These are phyloP conservation scores for Mycena crocata DNA, from an alignment of 768 basidiomycete species.

Conservation along the genomic window DNA sequence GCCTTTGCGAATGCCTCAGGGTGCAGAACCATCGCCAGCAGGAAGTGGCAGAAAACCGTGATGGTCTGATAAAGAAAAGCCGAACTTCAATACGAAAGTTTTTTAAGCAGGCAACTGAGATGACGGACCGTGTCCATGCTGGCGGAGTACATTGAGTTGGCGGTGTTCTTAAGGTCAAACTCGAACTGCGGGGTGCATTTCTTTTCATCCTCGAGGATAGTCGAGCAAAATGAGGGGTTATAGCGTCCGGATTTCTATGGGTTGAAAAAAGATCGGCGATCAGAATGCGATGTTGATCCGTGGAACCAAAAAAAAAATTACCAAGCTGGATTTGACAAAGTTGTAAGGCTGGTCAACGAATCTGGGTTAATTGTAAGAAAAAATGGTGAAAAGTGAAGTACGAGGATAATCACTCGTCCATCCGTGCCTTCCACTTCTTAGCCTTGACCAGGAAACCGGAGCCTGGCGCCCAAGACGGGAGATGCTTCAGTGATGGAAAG, in stretches of 20 bases:
- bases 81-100: too few relatives aligned
- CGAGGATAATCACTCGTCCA: conserved; percentile 53
- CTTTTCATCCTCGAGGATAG: conserved; percentile 64
- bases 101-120: background rate
- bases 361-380: conserved; percentile 8
- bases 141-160: conserved; percentile 84
- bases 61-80: conserved; percentile 62
- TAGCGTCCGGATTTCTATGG: conserved; percentile 54
- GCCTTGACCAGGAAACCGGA: conserved; percentile 75
- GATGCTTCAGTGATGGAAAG: conserved; percentile 60
- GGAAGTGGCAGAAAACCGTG: conserved; percentile 66
- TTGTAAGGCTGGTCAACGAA: conserved; percentile 74
- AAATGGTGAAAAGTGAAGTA: background rate
- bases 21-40: conserved; percentile 74
- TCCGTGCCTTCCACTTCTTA: conserved; percentile 67
- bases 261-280: conserved; percentile 24
- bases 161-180: conserved; percentile 82
- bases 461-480: conserved; percentile 78
- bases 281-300: conserved; percentile 14
- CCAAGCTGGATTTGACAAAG: conserved; percentile 68
- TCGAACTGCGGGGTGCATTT: conserved; percentile 58
- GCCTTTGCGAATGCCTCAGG: conserved; percentile 69
- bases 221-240: conserved; percentile 58
- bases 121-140: conserved; percentile 72
- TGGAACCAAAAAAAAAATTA: conserved; percentile 43